phyloP scores from a whole-genome alignment of 1,139 yeast genomes.

The Protomyces pachydermus region DNA sequence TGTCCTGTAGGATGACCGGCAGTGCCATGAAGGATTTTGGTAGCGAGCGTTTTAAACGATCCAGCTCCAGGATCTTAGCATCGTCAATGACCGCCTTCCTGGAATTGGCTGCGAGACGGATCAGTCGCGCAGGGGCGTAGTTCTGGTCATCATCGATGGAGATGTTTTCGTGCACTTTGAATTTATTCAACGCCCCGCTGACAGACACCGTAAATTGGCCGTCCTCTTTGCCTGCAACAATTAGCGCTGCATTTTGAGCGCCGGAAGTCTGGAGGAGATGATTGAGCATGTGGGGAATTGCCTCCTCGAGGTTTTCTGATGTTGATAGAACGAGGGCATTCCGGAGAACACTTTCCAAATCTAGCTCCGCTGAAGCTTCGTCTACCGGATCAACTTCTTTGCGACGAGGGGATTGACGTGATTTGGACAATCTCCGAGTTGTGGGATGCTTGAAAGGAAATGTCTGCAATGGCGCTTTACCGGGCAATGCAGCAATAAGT shows the following conservation, averaged over 20 bases:
- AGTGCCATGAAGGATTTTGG: conserved; percentile 22
- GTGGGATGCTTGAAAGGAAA: background rate
- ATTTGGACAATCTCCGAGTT: background rate
- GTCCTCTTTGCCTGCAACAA: conserved; percentile 29
- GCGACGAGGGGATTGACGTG: background rate
- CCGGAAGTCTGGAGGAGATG: conserved; percentile 32
- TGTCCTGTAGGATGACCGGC: conserved; percentile 9
- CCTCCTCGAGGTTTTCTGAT: background rate
- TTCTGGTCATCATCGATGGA: conserved; percentile 20
- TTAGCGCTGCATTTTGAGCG: conserved; percentile 32
- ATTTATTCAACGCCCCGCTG: conserved; percentile 26
- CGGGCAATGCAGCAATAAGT: background rate
- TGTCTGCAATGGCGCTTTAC: background rate
- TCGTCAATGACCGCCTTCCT: conserved; percentile 29
- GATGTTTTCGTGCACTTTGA: conserved; percentile 18
- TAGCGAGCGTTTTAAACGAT: background rate
- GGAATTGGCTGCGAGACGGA: conserved; percentile 29
- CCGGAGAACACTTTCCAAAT: conserved; percentile 4
- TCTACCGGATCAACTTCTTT: background rate
- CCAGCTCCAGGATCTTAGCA: background rate
- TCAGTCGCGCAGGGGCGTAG: conserved; percentile 26
- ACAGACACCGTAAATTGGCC: conserved; percentile 30
- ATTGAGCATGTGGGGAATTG: conserved; percentile 30
- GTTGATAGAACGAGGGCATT: conserved; percentile 10
- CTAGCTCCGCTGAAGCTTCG: conserved; percentile 3